Evolutionary conservation across 177 flowering plant genomes (phyloP).

Genomic region (Tripterygium wilfordii): DNA sequence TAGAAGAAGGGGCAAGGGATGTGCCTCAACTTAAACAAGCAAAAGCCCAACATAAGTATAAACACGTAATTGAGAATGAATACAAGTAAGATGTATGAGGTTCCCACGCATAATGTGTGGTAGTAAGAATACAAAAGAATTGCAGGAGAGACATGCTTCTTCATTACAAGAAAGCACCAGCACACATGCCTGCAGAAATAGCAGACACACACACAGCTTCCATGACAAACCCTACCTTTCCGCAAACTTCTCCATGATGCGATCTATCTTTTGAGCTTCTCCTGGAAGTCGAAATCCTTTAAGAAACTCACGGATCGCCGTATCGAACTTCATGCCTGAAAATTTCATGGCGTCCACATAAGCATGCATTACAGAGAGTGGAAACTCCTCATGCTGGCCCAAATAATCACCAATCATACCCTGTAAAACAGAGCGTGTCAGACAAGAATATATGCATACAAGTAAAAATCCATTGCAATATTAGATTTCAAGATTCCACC

Average conservation of each 20-base stretch:
- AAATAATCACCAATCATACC: conserved; percentile 91
- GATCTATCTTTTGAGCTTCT: conserved; percentile 97
- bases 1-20: too few species aligned
- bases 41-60: too few species aligned
- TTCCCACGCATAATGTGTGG: too few species aligned
- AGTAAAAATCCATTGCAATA: too few species aligned
- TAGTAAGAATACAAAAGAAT: too few species aligned
- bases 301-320: conserved; percentile 83
- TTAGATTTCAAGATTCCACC: conserved; percentile 41
- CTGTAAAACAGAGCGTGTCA: conserved; percentile 56
- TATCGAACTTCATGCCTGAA: conserved; percentile 82
- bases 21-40: too few species aligned
- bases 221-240: conserved; percentile 97
- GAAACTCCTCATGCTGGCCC: conserved; percentile 97
- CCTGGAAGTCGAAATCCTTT: conserved; percentile 96
- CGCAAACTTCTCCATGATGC: conserved; percentile 98
- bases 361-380: conserved; percentile 97
- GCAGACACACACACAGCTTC: too few species aligned
- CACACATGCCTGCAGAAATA: background rate
- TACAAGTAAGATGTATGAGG: too few species aligned
- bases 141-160: too few species aligned
- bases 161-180: too few species aligned
- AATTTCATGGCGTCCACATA: conserved; percentile 93
- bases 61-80: too few species aligned
- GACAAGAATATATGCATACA: background rate